phyloP scores from a whole-genome alignment of 768 basidiomycete genomes.

The Strobilomyces confusus region DNA sequence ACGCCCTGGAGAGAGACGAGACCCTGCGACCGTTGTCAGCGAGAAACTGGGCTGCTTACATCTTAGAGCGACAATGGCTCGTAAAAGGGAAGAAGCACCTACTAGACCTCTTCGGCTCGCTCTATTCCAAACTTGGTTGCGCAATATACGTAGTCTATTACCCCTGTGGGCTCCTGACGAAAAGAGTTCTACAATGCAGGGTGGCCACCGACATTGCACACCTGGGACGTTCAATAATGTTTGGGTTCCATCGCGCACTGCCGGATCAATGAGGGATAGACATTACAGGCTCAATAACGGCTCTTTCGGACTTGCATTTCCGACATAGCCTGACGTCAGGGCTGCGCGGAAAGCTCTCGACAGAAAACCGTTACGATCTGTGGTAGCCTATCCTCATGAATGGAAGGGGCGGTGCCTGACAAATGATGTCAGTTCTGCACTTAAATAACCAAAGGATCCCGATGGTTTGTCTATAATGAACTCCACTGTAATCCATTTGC shows the following conservation, averaged over 20 bases:
- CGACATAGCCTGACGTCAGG: conserved; percentile 25
- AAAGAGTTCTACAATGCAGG: background rate
- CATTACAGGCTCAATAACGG: background rate
- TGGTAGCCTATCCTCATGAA: conserved; percentile 6
- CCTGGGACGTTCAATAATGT: background rate
- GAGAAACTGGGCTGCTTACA: background rate
- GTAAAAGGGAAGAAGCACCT: too few species aligned
- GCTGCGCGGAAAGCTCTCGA: conserved; percentile 18
- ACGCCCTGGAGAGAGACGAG: background rate
- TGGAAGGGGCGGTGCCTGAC: conserved; percentile 16
- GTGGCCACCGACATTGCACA: background rate
- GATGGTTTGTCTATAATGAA: conserved; percentile 9
- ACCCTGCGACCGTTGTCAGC: background rate
- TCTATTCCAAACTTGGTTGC: conserved; percentile 7
- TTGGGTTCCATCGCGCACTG: background rate
- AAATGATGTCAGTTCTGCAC: conserved; percentile 23
- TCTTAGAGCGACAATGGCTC: too few species aligned
- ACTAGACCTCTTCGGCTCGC: conserved; percentile 1
- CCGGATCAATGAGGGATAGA: background rate
- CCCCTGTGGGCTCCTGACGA: conserved; percentile 1
- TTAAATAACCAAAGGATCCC: conserved; percentile 10
- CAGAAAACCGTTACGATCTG: conserved; percentile 8
- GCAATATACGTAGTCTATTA: conserved; percentile 4
- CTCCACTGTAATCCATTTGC: conserved; percentile 8
- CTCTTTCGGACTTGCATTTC: background rate